Percentiles rank a stretch among this genome's conserved stretches.
Conservation (phyloP, 257 asterid genomes). For the Asclepias syriaca region DNA sequence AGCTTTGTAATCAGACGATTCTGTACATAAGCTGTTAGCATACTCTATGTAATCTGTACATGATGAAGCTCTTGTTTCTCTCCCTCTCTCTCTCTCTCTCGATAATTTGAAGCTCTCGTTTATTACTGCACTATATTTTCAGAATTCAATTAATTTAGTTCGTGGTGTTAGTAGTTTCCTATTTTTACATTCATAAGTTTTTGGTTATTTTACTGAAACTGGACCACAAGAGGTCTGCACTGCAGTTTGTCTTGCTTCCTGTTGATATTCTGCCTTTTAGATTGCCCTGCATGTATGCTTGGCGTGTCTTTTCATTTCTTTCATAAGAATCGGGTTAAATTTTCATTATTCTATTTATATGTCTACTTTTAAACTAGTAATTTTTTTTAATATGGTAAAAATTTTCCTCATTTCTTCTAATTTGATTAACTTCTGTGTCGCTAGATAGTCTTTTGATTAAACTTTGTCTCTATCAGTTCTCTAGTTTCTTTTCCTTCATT, state of each 20-base stretch:
- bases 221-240: background rate
- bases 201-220: background rate
- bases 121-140: background rate
- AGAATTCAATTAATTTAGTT: background rate
- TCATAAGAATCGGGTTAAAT: background rate
- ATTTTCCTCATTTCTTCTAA: background rate
- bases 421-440: background rate
- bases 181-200: background rate
- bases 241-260: background rate
- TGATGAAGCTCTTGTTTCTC: background rate
- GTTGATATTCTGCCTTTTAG: background rate
- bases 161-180: background rate
- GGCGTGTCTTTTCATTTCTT: background rate
- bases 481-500: constrained; percentile 5
- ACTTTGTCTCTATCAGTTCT: background rate
- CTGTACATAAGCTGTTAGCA: background rate
- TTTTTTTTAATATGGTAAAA: background rate
- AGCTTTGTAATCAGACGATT: background rate
- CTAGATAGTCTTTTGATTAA: background rate
- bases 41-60: background rate
- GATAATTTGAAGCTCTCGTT: background rate
- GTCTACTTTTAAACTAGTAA: background rate
- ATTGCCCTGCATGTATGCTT: background rate
- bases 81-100: too few species aligned
- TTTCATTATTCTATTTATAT: background rate